These are phyloP conservation scores for Globisporangium radiosum DNA, from an alignment of 352 stramenopile genomes.

Conservation along the genomic window DNA sequence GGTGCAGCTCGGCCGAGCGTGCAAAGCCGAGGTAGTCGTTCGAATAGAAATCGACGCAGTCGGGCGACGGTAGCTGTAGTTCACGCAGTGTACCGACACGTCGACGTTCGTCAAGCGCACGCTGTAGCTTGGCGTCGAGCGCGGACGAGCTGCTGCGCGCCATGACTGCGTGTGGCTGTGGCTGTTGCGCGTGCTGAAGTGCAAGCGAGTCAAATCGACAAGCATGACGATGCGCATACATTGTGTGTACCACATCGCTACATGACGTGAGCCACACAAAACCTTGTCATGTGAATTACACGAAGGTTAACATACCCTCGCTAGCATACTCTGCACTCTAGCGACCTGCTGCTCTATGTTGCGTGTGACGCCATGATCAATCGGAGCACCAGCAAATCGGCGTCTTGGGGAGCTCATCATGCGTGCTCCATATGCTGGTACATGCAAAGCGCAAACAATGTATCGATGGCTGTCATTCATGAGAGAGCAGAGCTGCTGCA, in stretches of 20 bases:
- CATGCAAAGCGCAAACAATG: no score
- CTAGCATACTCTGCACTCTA: no score
- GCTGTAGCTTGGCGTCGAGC: conserved; percentile 18
- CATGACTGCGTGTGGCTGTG: background rate
- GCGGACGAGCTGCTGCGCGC: background rate
- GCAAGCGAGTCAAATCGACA: background rate
- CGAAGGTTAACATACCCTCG: no score
- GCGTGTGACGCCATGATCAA: no score
- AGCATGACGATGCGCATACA: background rate
- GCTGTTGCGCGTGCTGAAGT: background rate
- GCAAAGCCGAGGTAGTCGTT: conserved; percentile 98
- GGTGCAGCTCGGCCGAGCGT: conserved; percentile 44
- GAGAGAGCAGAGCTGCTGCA: background rate
- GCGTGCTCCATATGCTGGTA: no score
- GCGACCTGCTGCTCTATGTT: no score
- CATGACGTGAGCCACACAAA: no score
- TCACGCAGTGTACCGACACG: conserved; percentile 48
- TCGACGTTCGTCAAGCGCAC: conserved; percentile 14
- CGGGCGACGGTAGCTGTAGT: conserved; percentile 23
- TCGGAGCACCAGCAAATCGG: no score
- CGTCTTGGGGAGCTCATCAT: no score
- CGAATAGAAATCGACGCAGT: conserved; percentile 91
- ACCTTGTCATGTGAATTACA: no score
- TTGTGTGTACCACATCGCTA: background rate
- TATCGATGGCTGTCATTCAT: no score